These are phyloP conservation scores for Thuja plicata DNA, from an alignment of 83 land plant species.

Conservation along the genomic window DNA sequence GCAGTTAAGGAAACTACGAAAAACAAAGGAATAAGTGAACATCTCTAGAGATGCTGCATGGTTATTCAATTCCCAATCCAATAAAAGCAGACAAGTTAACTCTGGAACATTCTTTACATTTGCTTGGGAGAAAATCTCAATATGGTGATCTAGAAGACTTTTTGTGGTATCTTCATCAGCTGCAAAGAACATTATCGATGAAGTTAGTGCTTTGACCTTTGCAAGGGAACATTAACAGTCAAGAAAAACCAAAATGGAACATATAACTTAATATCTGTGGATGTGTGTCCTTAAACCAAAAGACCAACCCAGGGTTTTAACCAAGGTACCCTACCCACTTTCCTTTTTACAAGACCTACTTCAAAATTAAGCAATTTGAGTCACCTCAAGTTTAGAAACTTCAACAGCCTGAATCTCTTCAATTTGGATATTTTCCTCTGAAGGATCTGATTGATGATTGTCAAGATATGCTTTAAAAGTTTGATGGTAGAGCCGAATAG, in stretches of 20 bases:
- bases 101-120: slow-evolving; percentile 3
- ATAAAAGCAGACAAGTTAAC: background rate
- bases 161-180: slow-evolving; percentile 5
- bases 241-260: background rate
- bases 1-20: slow-evolving; percentile 1
- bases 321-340: background rate
- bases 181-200: slow-evolving; percentile 5
- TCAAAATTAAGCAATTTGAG: background rate
- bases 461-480: background rate
- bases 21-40: slow-evolving; percentile 2
- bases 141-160: background rate
- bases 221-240: background rate
- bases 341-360: background rate
- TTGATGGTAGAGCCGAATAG: slow-evolving; percentile 30
- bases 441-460: background rate
- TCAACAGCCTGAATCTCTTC: background rate
- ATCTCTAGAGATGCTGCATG: slow-evolving; percentile 7
- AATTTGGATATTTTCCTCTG: slow-evolving; percentile 2
- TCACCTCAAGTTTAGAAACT: slow-evolving; percentile 14
- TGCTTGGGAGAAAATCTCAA: background rate
- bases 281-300: background rate
- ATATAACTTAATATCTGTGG: background rate
- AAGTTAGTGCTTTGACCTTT: background rate
- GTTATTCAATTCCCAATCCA: slow-evolving; percentile 15
- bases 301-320: background rate